phyloP scores from a whole-genome alignment of 306 rosid species.

The Castanospermum australe region DNA sequence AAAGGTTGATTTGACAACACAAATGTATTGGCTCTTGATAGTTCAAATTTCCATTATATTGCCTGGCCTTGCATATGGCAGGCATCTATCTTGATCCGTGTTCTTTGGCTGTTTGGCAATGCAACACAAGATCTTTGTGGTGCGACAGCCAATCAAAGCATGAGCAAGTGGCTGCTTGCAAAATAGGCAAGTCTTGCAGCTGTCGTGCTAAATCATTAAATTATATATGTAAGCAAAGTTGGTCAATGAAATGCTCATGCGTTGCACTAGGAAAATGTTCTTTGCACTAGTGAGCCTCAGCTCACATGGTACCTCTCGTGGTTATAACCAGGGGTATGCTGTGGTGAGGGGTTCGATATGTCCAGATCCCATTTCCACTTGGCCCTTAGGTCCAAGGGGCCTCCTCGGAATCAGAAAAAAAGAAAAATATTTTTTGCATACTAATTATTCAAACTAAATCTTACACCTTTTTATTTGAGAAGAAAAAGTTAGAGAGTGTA shows the following conservation, averaged over 20 bases:
- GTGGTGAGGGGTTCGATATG: too few species aligned
- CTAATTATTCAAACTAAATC: too few species aligned
- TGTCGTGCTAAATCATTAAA: slow-evolving; percentile 8
- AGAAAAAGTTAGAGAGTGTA: too few species aligned
- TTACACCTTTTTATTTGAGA: too few species aligned
- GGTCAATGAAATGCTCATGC: background rate
- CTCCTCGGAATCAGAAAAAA: too few species aligned
- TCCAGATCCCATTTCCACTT: too few species aligned
- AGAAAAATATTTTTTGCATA: too few species aligned
- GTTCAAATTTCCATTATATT: slow-evolving; percentile 23
- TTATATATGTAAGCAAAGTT: background rate
- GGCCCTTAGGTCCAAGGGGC: too few species aligned
- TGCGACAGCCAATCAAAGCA: slow-evolving; percentile 14
- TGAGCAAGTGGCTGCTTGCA: slow-evolving; percentile 18
- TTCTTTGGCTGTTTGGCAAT: slow-evolving; percentile 28
- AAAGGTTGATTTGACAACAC: slow-evolving; percentile 32
- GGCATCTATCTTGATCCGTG: slow-evolving; percentile 31
- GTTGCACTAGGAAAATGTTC: too few species aligned
- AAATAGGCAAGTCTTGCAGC: background rate
- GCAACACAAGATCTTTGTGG: slow-evolving; percentile 16
- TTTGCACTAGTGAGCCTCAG: too few species aligned
- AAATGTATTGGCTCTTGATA: slow-evolving; percentile 2
- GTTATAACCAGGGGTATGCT: too few species aligned
- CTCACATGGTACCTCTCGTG: too few species aligned
- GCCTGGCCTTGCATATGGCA: slow-evolving; percentile 16